Evolutionary conservation across 352 stramenopile genomes (phyloP).

Genomic region (Globisporangium parvum): DNA sequence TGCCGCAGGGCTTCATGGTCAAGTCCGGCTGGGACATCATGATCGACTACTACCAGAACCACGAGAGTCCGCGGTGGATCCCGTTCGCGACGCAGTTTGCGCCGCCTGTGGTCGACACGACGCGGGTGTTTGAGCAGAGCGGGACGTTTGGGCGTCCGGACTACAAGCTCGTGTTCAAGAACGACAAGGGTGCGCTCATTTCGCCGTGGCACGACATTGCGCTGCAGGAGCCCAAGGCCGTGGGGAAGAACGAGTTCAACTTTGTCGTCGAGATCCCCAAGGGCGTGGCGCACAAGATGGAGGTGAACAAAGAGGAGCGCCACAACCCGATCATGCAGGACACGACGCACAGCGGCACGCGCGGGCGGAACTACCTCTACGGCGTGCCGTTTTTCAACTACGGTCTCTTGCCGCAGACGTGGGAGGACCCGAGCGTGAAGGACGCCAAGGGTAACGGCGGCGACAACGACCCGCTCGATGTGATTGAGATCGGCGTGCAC

Average conservation of each 20-base stretch:
- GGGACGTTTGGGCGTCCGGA: constrained; percentile 67
- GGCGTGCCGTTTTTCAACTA: constrained; percentile 99
- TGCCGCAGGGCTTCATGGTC: constrained; percentile 98
- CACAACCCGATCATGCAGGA: constrained; percentile 99
- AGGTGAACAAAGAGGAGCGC: constrained; percentile 93
- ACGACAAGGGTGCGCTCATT: constrained; percentile 67
- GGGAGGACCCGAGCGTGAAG: constrained; percentile 94
- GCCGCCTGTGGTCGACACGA: constrained; percentile 33
- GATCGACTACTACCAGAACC: constrained; percentile 98
- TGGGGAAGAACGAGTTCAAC: constrained; percentile 79
- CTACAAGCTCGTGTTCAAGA: constrained; percentile 75
- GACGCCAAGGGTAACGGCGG: constrained; percentile 87
- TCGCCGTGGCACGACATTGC: constrained; percentile 98
- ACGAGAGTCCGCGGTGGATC: constrained; percentile 82
- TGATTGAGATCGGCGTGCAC: constrained; percentile 95
- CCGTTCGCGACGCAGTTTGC: constrained; percentile 74
- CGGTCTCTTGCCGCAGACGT: constrained; percentile 97
- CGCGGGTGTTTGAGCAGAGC: constrained; percentile 41
- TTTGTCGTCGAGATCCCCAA: constrained; percentile 99
- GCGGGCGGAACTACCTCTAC: constrained; percentile 95
- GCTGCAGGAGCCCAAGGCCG: constrained; percentile 66
- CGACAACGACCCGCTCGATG: constrained; percentile 98
- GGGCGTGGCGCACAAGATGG: constrained; percentile 97
- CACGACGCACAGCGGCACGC: constrained; percentile 92
- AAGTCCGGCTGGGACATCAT: constrained; percentile 97